A percentile compares a stretch with the other conserved stretches of the same genome.
phyloP scores from a whole-genome alignment of 2,329 filamentous ascomycete genomes.

The Zasmidium citrigriseum region DNA sequence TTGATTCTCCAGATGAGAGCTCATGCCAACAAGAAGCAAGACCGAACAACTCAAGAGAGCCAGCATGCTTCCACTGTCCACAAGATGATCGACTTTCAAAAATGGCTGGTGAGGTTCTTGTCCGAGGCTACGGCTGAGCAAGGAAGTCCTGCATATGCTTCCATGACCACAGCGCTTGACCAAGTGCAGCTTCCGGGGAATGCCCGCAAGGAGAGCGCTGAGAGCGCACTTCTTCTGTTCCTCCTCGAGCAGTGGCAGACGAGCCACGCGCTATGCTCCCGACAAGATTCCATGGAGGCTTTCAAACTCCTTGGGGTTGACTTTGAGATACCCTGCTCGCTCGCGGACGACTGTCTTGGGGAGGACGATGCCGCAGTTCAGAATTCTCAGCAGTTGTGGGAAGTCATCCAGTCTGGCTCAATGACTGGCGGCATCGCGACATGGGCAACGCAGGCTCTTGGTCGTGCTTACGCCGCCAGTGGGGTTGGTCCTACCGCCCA shows the following conservation, averaged over 20 bases:
- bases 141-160: not conserved
- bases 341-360: constrained; percentile 67
- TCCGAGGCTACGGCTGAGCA: constrained; percentile 2
- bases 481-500: constrained; percentile 23
- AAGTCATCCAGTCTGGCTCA: constrained; percentile 24
- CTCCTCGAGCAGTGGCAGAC: constrained; percentile 73
- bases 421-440: constrained; percentile 47
- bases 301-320: constrained; percentile 72
- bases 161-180: constrained; percentile 20
- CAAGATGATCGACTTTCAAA: constrained; percentile 73
- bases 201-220: constrained; percentile 67
- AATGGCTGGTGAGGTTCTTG: constrained; percentile 75
- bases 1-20: constrained; percentile 75
- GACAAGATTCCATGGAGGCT: constrained; percentile 69
- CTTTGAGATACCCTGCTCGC: constrained; percentile 64
- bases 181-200: constrained; percentile 69
- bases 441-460: constrained; percentile 85
- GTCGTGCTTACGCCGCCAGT: constrained; percentile 71
- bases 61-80: constrained; percentile 76
- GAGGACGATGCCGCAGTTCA: constrained; percentile 63
- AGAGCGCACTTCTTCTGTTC: constrained; percentile 76
- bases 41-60: constrained; percentile 80
- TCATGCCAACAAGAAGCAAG: constrained; percentile 32
- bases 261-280: constrained; percentile 65
- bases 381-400: constrained; percentile 26